phyloP scores from a whole-genome alignment of 495 filamentous ascomycete species.

The Aspergillus olivimuriae region DNA sequence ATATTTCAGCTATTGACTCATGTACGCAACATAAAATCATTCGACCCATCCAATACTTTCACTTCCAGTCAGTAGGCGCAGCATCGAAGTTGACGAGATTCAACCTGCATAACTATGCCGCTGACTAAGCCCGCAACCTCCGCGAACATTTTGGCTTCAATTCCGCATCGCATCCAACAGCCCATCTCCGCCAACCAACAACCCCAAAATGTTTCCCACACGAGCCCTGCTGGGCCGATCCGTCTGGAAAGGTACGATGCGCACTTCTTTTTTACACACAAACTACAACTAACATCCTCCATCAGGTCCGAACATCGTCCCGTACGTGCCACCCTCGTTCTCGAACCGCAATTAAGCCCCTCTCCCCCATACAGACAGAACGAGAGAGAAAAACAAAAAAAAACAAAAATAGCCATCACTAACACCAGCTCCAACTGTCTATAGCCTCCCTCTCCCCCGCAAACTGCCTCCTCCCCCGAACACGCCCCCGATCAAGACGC shows the following conservation, averaged over 20 bases:
- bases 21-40: too few relatives aligned
- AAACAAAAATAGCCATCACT: slow-evolving; percentile 1
- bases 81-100: too few relatives aligned
- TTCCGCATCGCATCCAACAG: slow-evolving; percentile 4
- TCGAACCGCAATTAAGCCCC: background rate
- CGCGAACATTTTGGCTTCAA: slow-evolving; percentile 1
- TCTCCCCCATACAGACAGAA: background rate
- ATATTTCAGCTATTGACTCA: too few relatives aligned
- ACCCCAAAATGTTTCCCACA: slow-evolving; percentile 53
- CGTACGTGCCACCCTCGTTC: slow-evolving; percentile 30
- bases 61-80: too few relatives aligned
- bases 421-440: background rate
- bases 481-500: slow-evolving; percentile 73
- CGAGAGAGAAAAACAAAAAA: background rate
- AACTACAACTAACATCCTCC: background rate
- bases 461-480: slow-evolving; percentile 48
- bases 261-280: background rate
- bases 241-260: slow-evolving; percentile 62
- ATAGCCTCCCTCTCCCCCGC: slow-evolving; percentile 39
- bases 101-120: background rate
- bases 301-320: slow-evolving; percentile 49
- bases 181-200: background rate
- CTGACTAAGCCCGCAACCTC: slow-evolving; percentile 3
- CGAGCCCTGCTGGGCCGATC: slow-evolving; percentile 57
- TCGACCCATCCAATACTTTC: too few relatives aligned